Conservation (phyloP, 805 yeast species). For the Hanseniaspora pseudoguilliermondii region DNA sequence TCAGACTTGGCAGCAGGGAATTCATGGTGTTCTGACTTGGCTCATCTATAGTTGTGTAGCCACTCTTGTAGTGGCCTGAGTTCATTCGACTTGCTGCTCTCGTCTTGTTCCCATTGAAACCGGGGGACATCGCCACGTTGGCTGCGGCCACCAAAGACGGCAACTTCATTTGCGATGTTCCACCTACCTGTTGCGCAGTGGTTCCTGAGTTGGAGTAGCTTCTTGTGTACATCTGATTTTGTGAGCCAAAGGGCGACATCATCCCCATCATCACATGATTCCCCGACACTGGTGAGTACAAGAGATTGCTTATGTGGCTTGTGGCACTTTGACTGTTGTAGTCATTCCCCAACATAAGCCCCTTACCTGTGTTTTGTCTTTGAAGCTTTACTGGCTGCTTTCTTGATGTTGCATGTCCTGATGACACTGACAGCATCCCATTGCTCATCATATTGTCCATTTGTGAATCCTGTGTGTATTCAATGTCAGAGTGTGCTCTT, state of each 20-base stretch:
- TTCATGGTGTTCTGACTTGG: not conserved
- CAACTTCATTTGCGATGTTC: not conserved
- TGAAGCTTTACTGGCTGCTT: constrained; percentile 12
- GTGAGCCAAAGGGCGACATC: not conserved
- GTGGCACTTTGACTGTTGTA: not conserved
- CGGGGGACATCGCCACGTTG: constrained; percentile 1
- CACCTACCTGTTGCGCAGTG: not conserved
- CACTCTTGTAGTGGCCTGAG: not conserved
- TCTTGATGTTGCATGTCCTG: not conserved
- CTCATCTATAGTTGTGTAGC: not conserved
- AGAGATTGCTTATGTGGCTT: not conserved
- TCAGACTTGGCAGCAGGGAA: constrained; percentile 4
- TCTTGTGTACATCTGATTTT: not conserved
- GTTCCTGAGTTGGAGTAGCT: not conserved
- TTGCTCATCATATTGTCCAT: not conserved
- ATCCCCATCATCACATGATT: constrained; percentile 12
- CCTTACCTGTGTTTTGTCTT: constrained; percentile 1
- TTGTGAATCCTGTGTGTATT: not conserved
- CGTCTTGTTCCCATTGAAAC: not conserved
- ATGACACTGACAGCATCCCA: not conserved
- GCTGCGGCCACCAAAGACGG: constrained; percentile 11
- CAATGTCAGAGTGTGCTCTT: not conserved
- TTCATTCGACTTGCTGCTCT: not conserved
- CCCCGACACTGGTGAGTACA: not conserved
- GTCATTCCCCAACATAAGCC: not conserved